Percentiles rank a stretch among this genome's conserved stretches.
Conservation (phyloP, 768 basidiomycete genomes). For the Hericium erinaceus region DNA sequence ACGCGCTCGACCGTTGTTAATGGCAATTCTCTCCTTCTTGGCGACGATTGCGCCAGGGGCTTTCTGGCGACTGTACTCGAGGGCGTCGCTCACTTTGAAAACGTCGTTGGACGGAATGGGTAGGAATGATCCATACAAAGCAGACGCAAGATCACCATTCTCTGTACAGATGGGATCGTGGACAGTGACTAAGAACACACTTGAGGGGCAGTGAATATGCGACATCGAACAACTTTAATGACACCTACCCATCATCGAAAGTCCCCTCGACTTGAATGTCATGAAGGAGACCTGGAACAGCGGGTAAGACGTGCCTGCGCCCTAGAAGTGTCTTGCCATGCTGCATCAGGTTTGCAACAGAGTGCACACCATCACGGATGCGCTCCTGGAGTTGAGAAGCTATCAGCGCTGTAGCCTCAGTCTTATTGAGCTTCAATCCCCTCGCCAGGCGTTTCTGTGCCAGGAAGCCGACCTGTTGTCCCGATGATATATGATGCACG, state of each 20-base stretch:
- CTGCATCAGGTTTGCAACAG: conserved; percentile 89
- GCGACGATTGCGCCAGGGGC: conserved; percentile 73
- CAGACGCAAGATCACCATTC: conserved; percentile 65
- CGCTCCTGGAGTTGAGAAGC: conserved; percentile 88
- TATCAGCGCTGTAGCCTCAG: conserved; percentile 86
- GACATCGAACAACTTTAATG: not conserved
- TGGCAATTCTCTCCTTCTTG: conserved; percentile 51
- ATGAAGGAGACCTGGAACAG: conserved; percentile 65
- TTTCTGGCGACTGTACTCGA: conserved; percentile 41
- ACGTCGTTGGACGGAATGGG: conserved; percentile 58
- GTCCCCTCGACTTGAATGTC: conserved; percentile 95
- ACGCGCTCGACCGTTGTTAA: conserved; percentile 69
- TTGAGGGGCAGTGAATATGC: conserved; percentile 26
- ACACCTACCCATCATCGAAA: conserved; percentile 69
- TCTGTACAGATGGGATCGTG: conserved; percentile 91
- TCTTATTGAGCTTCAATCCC: conserved; percentile 79
- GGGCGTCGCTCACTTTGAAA: conserved; percentile 51
- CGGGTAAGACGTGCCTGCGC: conserved; percentile 78
- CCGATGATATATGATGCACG: not conserved
- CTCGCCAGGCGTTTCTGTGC: conserved; percentile 93
- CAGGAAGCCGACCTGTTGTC: conserved; percentile 70
- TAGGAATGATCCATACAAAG: conserved; percentile 91
- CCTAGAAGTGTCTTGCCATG: conserved; percentile 85
- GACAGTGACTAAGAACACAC: conserved; percentile 93
- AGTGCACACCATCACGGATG: conserved; percentile 83